Evolutionary conservation across 2,329 filamentous ascomycete genomes (phyloP).

Genomic region (Hypoxylon sp.): DNA sequence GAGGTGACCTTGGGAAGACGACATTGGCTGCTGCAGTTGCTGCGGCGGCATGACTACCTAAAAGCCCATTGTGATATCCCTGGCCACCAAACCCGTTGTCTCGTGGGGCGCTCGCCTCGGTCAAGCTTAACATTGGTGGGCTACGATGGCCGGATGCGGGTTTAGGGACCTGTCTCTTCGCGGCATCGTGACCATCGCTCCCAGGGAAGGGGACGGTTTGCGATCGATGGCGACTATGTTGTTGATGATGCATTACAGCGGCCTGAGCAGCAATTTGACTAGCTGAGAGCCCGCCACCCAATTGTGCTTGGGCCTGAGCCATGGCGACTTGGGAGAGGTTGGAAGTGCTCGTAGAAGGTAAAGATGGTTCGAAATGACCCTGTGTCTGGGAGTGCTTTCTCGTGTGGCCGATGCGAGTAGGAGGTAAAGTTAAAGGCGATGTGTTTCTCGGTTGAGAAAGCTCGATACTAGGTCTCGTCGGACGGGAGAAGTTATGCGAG

Average conservation of each 20-base stretch:
- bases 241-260: slow-evolving; percentile 69
- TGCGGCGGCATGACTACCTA: slow-evolving; percentile 68
- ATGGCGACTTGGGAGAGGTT: slow-evolving; percentile 62
- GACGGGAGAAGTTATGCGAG: slow-evolving; percentile 68
- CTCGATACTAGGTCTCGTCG: slow-evolving; percentile 50
- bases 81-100: slow-evolving; percentile 62
- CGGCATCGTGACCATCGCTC: slow-evolving; percentile 52
- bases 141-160: slow-evolving; percentile 60
- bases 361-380: slow-evolving; percentile 77
- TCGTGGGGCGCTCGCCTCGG: slow-evolving; percentile 69
- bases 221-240: slow-evolving; percentile 72
- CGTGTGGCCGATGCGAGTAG: slow-evolving; percentile 48
- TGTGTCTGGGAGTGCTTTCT: slow-evolving; percentile 76
- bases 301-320: slow-evolving; percentile 46
- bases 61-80: slow-evolving; percentile 67
- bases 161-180: slow-evolving; percentile 49
- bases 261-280: slow-evolving; percentile 84
- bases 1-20: slow-evolving; percentile 73
- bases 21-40: slow-evolving; percentile 77
- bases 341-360: slow-evolving; percentile 69
- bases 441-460: slow-evolving; percentile 49
- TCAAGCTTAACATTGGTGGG: slow-evolving; percentile 70
- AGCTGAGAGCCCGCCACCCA: slow-evolving; percentile 61
- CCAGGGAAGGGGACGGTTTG: slow-evolving; percentile 73
- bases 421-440: slow-evolving; percentile 55